Conservation (phyloP, 176 grass and related monocot genomes). For the Saccharum spontaneum region DNA sequence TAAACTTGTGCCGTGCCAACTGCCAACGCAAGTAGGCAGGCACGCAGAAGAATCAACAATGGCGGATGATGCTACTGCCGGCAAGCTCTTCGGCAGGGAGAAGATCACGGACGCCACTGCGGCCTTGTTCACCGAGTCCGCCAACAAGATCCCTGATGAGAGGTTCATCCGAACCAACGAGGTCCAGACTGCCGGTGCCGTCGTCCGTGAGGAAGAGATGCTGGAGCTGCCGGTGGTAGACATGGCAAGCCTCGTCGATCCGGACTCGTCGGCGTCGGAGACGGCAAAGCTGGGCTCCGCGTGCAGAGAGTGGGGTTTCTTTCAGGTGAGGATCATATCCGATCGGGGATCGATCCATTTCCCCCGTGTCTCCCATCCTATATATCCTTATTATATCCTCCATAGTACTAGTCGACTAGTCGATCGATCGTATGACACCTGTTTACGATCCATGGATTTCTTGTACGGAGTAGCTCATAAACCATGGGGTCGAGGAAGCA, state of each 20-base stretch:
- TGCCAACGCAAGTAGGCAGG: background rate
- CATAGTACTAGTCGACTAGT: too few relatives aligned
- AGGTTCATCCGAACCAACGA: background rate
- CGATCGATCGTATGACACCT: too few relatives aligned
- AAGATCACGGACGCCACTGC: background rate
- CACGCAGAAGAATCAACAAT: background rate
- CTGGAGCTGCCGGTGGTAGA: slow-evolving; percentile 14
- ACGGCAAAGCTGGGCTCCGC: slow-evolving; percentile 14
- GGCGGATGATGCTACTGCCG: background rate
- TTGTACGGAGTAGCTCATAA: background rate
- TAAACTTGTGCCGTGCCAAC: background rate
- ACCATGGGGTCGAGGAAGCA: background rate
- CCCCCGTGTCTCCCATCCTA: background rate
- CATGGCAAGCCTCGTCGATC: background rate
- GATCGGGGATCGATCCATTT: background rate
- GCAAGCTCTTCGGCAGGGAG: background rate
- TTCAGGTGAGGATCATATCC: background rate
- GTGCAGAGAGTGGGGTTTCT: slow-evolving; percentile 22
- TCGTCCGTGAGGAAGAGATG: background rate
- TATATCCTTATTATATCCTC: too few relatives aligned
- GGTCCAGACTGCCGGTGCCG: background rate
- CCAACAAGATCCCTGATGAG: background rate
- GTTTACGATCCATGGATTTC: background rate
- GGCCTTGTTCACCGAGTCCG: background rate
- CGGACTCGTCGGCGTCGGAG: background rate